phyloP scores from a whole-genome alignment of 768 basidiomycete genomes.

The Lactarius psammicola region DNA sequence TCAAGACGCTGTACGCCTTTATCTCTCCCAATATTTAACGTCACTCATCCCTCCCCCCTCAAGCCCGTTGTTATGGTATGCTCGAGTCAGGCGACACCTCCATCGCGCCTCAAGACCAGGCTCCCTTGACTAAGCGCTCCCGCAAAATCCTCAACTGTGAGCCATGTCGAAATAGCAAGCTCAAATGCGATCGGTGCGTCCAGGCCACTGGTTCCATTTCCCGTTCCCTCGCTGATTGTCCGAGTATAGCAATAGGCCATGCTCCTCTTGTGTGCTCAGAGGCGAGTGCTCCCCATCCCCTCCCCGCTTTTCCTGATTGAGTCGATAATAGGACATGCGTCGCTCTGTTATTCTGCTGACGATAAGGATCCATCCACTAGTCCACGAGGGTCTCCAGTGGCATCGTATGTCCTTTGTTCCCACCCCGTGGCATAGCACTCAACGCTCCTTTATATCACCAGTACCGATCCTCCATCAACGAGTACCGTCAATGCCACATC shows the following conservation, averaged over 20 bases:
- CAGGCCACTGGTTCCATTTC: not conserved
- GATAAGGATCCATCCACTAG: conserved; percentile 26
- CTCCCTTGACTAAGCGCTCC: conserved; percentile 26
- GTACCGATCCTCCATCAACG: conserved; percentile 7
- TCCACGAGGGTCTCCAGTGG: conserved; percentile 19
- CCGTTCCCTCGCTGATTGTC: not conserved
- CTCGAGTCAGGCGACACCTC: conserved; percentile 28
- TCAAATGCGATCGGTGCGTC: conserved; percentile 29
- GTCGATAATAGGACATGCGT: conserved; percentile 25
- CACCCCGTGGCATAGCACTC: no score
- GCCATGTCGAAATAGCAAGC: conserved; percentile 30
- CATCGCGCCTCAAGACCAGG: conserved; percentile 24
- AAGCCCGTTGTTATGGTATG: conserved; percentile 27
- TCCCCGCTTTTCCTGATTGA: not conserved
- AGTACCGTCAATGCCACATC: conserved; percentile 25
- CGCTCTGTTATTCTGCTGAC: conserved; percentile 26
- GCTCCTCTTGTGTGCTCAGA: conserved; percentile 29
- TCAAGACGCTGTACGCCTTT: conserved; percentile 20
- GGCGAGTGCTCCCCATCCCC: conserved; percentile 1
- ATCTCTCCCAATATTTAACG: conserved; percentile 23
- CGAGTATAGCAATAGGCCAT: conserved; percentile 25
- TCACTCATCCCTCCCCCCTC: conserved; percentile 19
- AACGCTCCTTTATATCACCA: not conserved
- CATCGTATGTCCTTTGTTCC: conserved; percentile 13
- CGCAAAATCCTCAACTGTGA: conserved; percentile 29